Percentiles rank a stretch among this genome's conserved stretches.
Conservation (phyloP, 2,329 filamentous ascomycete genomes). For the Aciculosporium take region DNA sequence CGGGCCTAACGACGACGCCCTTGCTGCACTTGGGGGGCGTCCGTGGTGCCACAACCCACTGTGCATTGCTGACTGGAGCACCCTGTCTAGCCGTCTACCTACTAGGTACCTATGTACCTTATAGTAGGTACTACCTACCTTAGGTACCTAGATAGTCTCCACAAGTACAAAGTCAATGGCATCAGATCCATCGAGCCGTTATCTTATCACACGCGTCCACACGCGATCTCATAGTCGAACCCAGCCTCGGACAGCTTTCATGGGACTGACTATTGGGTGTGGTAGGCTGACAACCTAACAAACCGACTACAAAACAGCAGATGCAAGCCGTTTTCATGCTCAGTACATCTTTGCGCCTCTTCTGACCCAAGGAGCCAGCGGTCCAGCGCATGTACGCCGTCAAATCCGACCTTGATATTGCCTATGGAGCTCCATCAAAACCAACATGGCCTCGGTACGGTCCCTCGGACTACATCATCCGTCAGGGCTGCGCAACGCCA, state of each 20-base stretch:
- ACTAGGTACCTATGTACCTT: no score
- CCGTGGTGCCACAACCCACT: no score
- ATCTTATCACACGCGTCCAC: constrained; percentile 2
- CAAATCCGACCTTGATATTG: constrained; percentile 6
- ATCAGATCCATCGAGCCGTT: no score
- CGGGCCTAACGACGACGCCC: no score
- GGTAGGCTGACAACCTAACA: no score
- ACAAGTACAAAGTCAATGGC: no score
- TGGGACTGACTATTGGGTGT: not conserved
- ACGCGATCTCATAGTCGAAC: not conserved
- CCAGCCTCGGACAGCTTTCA: not conserved
- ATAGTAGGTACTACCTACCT: no score
- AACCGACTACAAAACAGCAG: not conserved
- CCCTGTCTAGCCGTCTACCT: not conserved
- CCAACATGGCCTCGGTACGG: constrained; percentile 70
- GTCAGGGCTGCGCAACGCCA: constrained; percentile 66
- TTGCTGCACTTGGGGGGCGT: no score
- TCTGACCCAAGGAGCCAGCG: not conserved
- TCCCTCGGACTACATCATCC: constrained; percentile 88
- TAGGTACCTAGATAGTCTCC: no score
- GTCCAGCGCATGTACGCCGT: not conserved
- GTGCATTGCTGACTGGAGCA: not conserved
- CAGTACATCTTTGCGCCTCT: not conserved
- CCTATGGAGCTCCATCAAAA: constrained; percentile 18
- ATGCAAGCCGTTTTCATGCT: not conserved